Evolutionary conservation across 208 protist species (phyloP).

Genomic region (Wallacemonas sp.): DNA sequence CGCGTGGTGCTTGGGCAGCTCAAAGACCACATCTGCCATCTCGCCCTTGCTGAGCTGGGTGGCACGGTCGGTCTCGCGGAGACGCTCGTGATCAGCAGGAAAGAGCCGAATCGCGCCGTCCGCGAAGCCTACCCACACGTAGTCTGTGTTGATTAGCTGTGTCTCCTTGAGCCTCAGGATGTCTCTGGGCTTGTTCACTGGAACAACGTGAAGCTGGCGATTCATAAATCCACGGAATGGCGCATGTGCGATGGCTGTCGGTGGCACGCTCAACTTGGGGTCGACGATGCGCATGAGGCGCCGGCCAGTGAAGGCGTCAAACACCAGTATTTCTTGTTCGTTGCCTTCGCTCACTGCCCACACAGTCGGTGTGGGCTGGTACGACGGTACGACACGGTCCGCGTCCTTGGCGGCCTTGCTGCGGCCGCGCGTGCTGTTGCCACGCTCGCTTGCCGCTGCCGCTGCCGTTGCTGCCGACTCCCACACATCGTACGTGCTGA

Average conservation of each 20-base stretch:
- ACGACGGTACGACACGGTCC: constrained; percentile 20
- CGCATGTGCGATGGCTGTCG: constrained; percentile 69
- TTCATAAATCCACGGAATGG: constrained; percentile 82
- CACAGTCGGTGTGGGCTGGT: constrained; percentile 30
- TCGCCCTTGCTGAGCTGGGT: constrained; percentile 44
- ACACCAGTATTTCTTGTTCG: constrained; percentile 55
- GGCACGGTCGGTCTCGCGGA: constrained; percentile 55
- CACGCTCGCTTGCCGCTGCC: background rate
- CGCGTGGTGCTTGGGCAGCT: constrained; percentile 82
- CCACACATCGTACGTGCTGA: constrained; percentile 17
- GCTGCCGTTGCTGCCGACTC: constrained; percentile 3
- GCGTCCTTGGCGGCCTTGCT: background rate
- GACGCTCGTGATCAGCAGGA: constrained; percentile 43
- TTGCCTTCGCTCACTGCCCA: constrained; percentile 54
- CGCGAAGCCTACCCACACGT: constrained; percentile 85
- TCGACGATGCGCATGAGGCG: constrained; percentile 57
- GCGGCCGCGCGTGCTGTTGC: background rate
- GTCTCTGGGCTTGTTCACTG: constrained; percentile 55
- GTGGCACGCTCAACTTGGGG: constrained; percentile 61
- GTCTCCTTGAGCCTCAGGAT: constrained; percentile 53
- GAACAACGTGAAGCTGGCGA: constrained; percentile 54
- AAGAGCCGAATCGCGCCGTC: constrained; percentile 83
- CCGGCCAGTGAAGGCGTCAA: constrained; percentile 44
- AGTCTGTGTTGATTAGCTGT: constrained; percentile 77
- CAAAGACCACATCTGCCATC: constrained; percentile 71